Conservation (phyloP, 164 flowering plant species). For the Vitis vinifera region ASM3070453v1 NC_081819.1:10019001-10019500, state of each 20-base stretch:
- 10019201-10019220: conserved; percentile 40
- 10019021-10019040: background rate
- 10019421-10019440: background rate
- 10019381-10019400: conserved; percentile 95
- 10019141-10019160: conserved; percentile 13
- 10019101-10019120: conserved; percentile 15
- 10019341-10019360: conserved; percentile 86
- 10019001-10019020: no score
- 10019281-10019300: conserved; percentile 68
- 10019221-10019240: background rate
- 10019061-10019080: conserved; percentile 20
- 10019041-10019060: background rate
- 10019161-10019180: conserved; percentile 22
- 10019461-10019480: conserved; percentile 12
- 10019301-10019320: conserved; percentile 82
- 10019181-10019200: conserved; percentile 32
- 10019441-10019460: background rate
- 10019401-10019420: background rate
- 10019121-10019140: conserved; percentile 17
- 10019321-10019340: conserved; percentile 88
- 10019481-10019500: conserved; percentile 85
- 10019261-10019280: conserved; percentile 13
- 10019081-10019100: conserved; percentile 13
- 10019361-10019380: conserved; percentile 81
- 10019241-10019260: background rate